Evolutionary conservation across 2,329 filamentous ascomycete genomes (phyloP).

Genomic region (Aspergillus felis): DNA sequence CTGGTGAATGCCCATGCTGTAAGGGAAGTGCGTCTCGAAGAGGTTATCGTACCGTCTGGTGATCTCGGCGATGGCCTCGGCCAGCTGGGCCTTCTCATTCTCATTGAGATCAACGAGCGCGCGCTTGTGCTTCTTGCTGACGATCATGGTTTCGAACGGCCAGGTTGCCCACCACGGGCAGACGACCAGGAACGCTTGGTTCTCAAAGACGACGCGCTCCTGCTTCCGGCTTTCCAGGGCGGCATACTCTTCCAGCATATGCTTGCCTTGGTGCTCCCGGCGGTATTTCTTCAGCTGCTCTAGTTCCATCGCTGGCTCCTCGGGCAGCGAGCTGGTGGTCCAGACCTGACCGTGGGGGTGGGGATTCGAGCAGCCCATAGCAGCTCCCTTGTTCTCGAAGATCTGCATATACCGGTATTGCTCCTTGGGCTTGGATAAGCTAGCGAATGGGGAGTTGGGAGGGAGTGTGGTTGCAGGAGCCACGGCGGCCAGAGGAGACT

Average conservation of each 20-base stretch:
- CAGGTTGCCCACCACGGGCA: conserved; percentile 98
- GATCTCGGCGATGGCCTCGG: conserved; percentile 81
- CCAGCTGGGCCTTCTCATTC: conserved; percentile 68
- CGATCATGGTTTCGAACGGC: conserved; percentile 93
- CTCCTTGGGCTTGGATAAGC: conserved; percentile 55
- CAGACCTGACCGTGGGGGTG: conserved; percentile 97
- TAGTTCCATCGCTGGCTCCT: conserved; percentile 80
- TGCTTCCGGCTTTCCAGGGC: conserved; percentile 74
- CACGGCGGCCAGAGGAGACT: conserved; percentile 58
- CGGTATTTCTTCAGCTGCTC: conserved; percentile 75
- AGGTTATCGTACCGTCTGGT: conserved; percentile 93
- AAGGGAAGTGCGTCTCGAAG: conserved; percentile 94
- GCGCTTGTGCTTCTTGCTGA: conserved; percentile 78
- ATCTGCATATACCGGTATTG: conserved; percentile 98
- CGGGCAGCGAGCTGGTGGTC: conserved; percentile 86
- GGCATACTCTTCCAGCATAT: conserved; percentile 84
- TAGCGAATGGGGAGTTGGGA: conserved; percentile 43
- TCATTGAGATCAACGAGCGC: conserved; percentile 76
- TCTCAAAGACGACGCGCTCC: conserved; percentile 85
- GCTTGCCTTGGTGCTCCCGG: conserved; percentile 64
- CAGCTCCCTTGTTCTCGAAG: conserved; percentile 96
- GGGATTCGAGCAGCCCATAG: conserved; percentile 98
- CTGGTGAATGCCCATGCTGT: conserved; percentile 95
- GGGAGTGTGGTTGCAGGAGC: conserved; percentile 46
- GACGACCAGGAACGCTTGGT: conserved; percentile 76